These are phyloP conservation scores for Boletales sp. DNA, from an alignment of 768 basidiomycete species.

Conservation along the genomic window DNA sequence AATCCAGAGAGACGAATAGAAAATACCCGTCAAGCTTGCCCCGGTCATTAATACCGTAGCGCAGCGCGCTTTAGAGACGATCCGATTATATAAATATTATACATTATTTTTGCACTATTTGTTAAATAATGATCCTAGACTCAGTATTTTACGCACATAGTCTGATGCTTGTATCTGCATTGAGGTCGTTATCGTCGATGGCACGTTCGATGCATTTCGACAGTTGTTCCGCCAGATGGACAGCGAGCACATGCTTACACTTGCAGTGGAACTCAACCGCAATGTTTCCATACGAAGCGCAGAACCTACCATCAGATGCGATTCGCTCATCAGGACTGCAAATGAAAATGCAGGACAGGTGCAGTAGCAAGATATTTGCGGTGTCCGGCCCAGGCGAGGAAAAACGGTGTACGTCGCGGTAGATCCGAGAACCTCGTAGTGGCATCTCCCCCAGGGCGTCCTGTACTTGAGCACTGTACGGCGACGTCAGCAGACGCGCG, in stretches of 20 bases:
- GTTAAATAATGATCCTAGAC: slow-evolving; percentile 15
- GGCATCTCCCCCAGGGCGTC: slow-evolving; percentile 52
- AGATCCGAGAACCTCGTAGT: slow-evolving; percentile 69
- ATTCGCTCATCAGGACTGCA: slow-evolving; percentile 55
- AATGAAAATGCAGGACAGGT: slow-evolving; percentile 73
- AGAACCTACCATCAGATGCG: slow-evolving; percentile 58
- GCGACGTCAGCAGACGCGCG: not conserved
- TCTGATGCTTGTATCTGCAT: slow-evolving; percentile 12
- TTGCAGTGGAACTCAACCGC: slow-evolving; percentile 24
- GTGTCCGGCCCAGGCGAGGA: slow-evolving; percentile 42
- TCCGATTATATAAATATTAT: slow-evolving; percentile 17
- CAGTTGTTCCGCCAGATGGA: slow-evolving; percentile 54
- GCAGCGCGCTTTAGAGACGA: slow-evolving; percentile 7
- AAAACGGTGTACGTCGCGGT: slow-evolving; percentile 59
- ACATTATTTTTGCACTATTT: slow-evolving; percentile 13
- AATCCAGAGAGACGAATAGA: slow-evolving; percentile 31
- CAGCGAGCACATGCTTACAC: slow-evolving; percentile 82
- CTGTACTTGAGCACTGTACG: slow-evolving; percentile 56
- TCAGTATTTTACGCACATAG: slow-evolving; percentile 3
- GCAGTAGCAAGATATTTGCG: slow-evolving; percentile 53
- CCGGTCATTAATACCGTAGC: slow-evolving; percentile 1
- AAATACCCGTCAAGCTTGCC: slow-evolving; percentile 1
- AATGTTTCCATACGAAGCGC: not conserved
- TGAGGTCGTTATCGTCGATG: slow-evolving; percentile 45
- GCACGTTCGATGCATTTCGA: slow-evolving; percentile 48